Evolutionary conservation across 805 yeast species (phyloP).

Genomic region (Ogataea kodamae): DNA sequence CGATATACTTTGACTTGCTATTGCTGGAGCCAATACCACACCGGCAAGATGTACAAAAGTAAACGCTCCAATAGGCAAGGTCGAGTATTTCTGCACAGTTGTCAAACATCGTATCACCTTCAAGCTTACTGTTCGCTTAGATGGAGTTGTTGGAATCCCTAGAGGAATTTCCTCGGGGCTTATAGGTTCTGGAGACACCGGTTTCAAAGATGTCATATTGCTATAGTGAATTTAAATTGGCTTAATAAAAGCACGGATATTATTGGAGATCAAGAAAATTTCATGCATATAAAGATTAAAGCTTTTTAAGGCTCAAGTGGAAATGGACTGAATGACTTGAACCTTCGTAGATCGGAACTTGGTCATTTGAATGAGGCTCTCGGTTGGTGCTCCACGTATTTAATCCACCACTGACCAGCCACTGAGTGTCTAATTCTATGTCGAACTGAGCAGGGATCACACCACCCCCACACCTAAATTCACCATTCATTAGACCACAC

Average conservation of each 20-base stretch:
- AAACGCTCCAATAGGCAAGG: slow-evolving; percentile 54
- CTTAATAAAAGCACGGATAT: no score
- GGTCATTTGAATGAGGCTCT: no score
- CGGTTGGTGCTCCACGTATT: no score
- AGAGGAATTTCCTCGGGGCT: slow-evolving; percentile 11
- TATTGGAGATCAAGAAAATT: no score
- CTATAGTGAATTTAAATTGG: slow-evolving; percentile 3
- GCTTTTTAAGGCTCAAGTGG: no score
- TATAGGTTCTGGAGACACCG: slow-evolving; percentile 24
- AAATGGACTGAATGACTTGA: slow-evolving; percentile 36
- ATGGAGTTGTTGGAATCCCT: slow-evolving; percentile 19
- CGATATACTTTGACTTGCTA: slow-evolving; percentile 40
- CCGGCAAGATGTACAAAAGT: slow-evolving; percentile 54
- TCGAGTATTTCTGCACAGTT: slow-evolving; percentile 54
- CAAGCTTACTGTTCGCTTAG: slow-evolving; percentile 9
- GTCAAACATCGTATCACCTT: slow-evolving; percentile 19
- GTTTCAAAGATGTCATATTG: slow-evolving; percentile 7
- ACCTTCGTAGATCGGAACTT: slow-evolving; percentile 48
- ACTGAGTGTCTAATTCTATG: no score
- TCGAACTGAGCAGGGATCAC: slow-evolving; percentile 54
- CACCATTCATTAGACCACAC: slow-evolving; percentile 48
- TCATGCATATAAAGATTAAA: no score
- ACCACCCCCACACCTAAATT: slow-evolving; percentile 31
- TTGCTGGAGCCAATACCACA: slow-evolving; percentile 50
- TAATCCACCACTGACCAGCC: no score